Percentiles rank a stretch among this genome's conserved stretches.
phyloP scores from a whole-genome alignment of 2,329 filamentous ascomycete genomes.

The Paecilomyces sp. region DNA sequence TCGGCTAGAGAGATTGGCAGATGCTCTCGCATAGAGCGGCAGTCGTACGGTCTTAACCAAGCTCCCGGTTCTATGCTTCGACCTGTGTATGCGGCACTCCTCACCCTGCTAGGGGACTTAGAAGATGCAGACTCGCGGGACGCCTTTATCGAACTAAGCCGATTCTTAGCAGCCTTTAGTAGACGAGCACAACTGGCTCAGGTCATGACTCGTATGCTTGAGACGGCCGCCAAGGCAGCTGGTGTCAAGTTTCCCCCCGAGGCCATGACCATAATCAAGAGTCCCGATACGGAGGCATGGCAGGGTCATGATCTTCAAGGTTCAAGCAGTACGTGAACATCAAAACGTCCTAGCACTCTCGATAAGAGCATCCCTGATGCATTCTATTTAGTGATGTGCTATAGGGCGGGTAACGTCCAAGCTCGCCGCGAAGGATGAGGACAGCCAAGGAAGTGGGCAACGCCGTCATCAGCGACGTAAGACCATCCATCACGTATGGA shows the following conservation, averaged over 20 bases:
- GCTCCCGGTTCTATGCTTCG: slow-evolving; percentile 21
- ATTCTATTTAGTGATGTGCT: background rate
- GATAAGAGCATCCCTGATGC: background rate
- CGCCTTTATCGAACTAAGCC: slow-evolving; percentile 21
- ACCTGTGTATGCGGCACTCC: slow-evolving; percentile 14
- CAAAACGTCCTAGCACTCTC: background rate
- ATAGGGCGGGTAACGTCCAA: background rate
- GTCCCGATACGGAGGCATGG: background rate
- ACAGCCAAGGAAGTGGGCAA: background rate
- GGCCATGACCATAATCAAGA: slow-evolving; percentile 11
- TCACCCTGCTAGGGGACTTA: slow-evolving; percentile 13
- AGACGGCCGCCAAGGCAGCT: slow-evolving; percentile 8
- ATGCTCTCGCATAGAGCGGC: slow-evolving; percentile 19
- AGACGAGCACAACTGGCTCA: slow-evolving; percentile 15
- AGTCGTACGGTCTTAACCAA: slow-evolving; percentile 20
- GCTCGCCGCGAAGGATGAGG: background rate
- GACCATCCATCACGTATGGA: background rate
- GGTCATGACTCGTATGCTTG: slow-evolving; percentile 15
- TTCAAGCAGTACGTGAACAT: background rate
- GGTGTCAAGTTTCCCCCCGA: slow-evolving; percentile 15
- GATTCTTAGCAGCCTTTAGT: slow-evolving; percentile 16
- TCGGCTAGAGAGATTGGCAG: slow-evolving; percentile 18
- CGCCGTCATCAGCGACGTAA: background rate
- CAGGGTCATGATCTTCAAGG: background rate
- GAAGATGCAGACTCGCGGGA: slow-evolving; percentile 14